Conservation (phyloP, 1,284 basidiomycete genomes). For the Ustilago tritici region DNA sequence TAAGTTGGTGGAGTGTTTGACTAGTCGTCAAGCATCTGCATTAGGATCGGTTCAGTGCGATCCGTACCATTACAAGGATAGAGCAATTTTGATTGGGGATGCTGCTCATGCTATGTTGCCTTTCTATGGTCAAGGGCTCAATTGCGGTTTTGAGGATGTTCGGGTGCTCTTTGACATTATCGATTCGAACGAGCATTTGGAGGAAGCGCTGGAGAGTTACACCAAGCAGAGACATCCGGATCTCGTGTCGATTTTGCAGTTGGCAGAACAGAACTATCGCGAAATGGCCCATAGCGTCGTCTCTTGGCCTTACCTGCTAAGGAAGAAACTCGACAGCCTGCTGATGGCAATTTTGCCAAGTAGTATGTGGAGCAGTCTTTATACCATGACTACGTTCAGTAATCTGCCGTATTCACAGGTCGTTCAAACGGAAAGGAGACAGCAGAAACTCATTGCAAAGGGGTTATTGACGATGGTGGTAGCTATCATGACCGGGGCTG, state of each 20-base stretch:
- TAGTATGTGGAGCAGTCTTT: slow-evolving; percentile 87
- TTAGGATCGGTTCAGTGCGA: slow-evolving; percentile 90
- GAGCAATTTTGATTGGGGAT: slow-evolving; percentile 89
- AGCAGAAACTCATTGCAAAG: slow-evolving; percentile 69
- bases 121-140: slow-evolving; percentile 96
- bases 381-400: slow-evolving; percentile 97
- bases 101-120: slow-evolving; percentile 97
- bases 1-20: slow-evolving; percentile 80
- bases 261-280: slow-evolving; percentile 93
- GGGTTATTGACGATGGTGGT: slow-evolving; percentile 10
- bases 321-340: slow-evolving; percentile 80
- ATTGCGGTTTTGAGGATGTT: slow-evolving; percentile 97
- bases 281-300: slow-evolving; percentile 96
- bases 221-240: slow-evolving; percentile 85
- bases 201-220: slow-evolving; percentile 80
- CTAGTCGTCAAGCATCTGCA: slow-evolving; percentile 84
- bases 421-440: slow-evolving; percentile 76
- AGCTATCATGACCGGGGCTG: slow-evolving; percentile 9
- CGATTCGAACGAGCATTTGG: slow-evolving; percentile 73
- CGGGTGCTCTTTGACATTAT: slow-evolving; percentile 84
- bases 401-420: slow-evolving; percentile 88
- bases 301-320: slow-evolving; percentile 82
- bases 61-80: slow-evolving; percentile 90
- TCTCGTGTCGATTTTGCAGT: slow-evolving; percentile 86
- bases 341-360: slow-evolving; percentile 78